phyloP scores from a whole-genome alignment of 768 basidiomycete genomes.

The Lentinula sp. region DNA sequence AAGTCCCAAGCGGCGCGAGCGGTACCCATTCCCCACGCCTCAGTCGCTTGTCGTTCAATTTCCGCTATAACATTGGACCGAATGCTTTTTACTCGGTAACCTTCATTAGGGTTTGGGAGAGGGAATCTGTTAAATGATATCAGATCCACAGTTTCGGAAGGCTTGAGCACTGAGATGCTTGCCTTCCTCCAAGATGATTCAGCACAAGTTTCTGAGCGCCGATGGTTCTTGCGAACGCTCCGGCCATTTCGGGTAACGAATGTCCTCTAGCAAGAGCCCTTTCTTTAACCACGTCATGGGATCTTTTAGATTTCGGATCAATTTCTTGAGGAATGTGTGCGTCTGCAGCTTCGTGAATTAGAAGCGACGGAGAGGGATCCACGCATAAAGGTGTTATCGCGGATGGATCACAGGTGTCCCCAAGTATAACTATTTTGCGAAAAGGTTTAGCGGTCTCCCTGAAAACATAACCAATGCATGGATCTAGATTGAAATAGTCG shows the following conservation, averaged over 20 bases:
- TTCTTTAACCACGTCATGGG: conserved; percentile 32
- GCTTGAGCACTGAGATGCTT: conserved; percentile 8
- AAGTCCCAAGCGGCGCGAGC: conserved; percentile 57
- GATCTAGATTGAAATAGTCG: conserved; percentile 36
- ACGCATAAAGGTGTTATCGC: conserved; percentile 51
- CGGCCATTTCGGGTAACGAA: conserved; percentile 75
- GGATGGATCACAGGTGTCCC: conserved; percentile 69
- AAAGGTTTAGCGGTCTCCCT: conserved; percentile 42
- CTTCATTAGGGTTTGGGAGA: conserved; percentile 30
- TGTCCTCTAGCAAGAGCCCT: conserved; percentile 67
- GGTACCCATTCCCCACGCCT: conserved; percentile 44
- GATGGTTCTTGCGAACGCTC: conserved; percentile 59
- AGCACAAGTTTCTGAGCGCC: conserved; percentile 58
- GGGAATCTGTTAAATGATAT: conserved; percentile 40
- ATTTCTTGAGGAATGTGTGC: conserved; percentile 55
- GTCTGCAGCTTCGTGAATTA: conserved; percentile 86
- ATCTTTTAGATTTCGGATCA: conserved; percentile 41
- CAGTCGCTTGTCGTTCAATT: conserved; percentile 57
- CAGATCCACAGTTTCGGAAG: neutral
- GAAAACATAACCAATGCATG: conserved; percentile 77
- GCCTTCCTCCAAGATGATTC: conserved; percentile 78
- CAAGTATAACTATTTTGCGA: conserved; percentile 70
- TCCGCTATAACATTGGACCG: conserved; percentile 49
- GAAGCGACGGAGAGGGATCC: conserved; percentile 48
- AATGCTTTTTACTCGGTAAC: conserved; percentile 18